phyloP scores from a whole-genome alignment of 2,329 filamentous ascomycete species.

The Ascosphaera acerosa region DNA sequence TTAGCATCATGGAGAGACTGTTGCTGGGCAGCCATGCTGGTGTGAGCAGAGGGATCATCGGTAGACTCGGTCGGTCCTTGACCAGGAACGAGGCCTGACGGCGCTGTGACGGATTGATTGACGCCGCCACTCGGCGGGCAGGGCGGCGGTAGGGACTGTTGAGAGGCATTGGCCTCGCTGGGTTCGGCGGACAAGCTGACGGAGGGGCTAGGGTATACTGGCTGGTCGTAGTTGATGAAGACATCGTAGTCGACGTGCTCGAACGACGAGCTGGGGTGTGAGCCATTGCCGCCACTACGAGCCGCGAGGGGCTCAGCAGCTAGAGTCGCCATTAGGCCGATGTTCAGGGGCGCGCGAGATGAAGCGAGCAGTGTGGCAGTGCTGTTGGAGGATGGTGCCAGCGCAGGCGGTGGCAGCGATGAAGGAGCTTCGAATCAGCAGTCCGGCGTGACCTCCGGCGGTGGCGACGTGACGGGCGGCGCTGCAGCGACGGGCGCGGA shows the following conservation, averaged over 20 bases:
- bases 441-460: too few species aligned
- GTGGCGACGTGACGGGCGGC: too few species aligned
- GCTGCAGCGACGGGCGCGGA: too few species aligned
- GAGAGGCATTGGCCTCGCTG: background rate
- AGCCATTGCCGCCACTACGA: conserved; percentile 8
- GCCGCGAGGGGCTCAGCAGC: conserved; percentile 7
- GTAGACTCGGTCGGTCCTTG: background rate
- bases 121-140: background rate
- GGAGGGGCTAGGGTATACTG: conserved; percentile 15
- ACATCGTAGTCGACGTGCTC: conserved; percentile 20
- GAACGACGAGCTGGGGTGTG: conserved; percentile 14
- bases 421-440: too few species aligned
- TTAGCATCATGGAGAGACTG: conserved; percentile 3
- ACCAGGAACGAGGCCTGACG: background rate
- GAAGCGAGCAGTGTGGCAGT: too few species aligned
- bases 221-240: conserved; percentile 22
- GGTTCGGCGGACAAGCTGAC: conserved; percentile 5
- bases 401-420: too few species aligned
- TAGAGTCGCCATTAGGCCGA: conserved; percentile 1
- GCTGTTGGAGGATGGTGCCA: too few species aligned
- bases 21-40: too few species aligned
- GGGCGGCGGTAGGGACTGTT: too few species aligned
- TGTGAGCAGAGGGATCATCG: background rate
- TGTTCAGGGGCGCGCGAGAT: too few species aligned
- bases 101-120: background rate